phyloP scores from a whole-genome alignment of 305 asterid genomes.

The Fraxinus albicans region DNA sequence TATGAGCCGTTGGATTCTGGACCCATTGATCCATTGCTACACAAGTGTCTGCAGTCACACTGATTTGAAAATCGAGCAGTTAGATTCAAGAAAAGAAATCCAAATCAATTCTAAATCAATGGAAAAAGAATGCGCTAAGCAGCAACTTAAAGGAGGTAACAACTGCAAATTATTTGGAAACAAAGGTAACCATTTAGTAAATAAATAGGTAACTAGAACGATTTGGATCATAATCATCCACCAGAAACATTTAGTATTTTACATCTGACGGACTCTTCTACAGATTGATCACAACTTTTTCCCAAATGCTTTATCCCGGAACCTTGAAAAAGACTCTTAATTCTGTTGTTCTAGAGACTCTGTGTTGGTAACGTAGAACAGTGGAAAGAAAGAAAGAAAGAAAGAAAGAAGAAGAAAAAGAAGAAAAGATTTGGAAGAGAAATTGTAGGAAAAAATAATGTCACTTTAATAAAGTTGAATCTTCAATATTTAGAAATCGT shows the following conservation, averaged over 20 bases:
- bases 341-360: no score
- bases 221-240: not conserved
- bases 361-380: not conserved
- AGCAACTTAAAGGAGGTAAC: not conserved
- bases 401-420: not conserved
- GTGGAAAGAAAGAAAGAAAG: not conserved
- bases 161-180: not conserved
- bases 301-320: not conserved
- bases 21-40: constrained; percentile 88
- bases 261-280: not conserved
- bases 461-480: not conserved
- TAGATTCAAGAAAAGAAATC: not conserved
- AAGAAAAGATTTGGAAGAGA: not conserved
- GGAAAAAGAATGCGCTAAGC: not conserved
- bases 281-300: not conserved
- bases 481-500: not conserved
- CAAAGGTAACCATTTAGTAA: not conserved
- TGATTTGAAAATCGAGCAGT: constrained; percentile 27
- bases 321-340: not conserved
- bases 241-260: not conserved
- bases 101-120: not conserved
- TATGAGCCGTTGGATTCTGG: constrained; percentile 70
- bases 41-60: constrained; percentile 79
- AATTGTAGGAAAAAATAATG: not conserved
- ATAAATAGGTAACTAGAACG: not conserved